These are phyloP conservation scores for Russula vinacea DNA, from an alignment of 768 basidiomycete species.

Conservation along the genomic window DNA sequence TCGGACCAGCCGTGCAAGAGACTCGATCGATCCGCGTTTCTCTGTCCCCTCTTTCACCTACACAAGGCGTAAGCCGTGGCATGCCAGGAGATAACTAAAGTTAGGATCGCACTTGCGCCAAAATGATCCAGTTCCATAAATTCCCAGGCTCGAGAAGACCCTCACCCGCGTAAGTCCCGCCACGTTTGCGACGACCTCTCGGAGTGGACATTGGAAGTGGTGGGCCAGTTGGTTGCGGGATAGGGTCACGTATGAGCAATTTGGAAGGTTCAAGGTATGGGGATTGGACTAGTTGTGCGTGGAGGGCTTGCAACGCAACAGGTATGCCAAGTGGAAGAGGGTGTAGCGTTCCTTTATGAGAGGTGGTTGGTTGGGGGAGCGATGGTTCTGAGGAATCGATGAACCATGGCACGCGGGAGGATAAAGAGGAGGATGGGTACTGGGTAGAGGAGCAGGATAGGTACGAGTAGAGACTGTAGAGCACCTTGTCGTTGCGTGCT, in stretches of 20 bases:
- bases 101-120: conserved; percentile 57
- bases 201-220: conserved; percentile 54
- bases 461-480: conserved; percentile 3
- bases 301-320: conserved; percentile 50
- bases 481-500: conserved; percentile 5
- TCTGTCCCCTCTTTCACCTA: conserved; percentile 83
- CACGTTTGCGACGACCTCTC: conserved; percentile 62
- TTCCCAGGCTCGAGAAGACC: conserved; percentile 50
- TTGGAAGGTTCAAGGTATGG: conserved; percentile 66
- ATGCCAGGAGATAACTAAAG: neutral
- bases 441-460: too few relatives aligned
- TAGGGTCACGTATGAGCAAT: conserved; percentile 53
- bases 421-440: neutral
- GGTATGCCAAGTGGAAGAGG: conserved; percentile 56
- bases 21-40: conserved; percentile 72
- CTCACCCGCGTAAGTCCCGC: conserved; percentile 65
- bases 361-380: conserved; percentile 21
- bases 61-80: conserved; percentile 13
- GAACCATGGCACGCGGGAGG: conserved; percentile 56
- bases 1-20: conserved; percentile 63
- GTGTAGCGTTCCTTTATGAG: conserved; percentile 34
- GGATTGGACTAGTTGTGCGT: conserved; percentile 53
- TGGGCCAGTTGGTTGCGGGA: conserved; percentile 53
- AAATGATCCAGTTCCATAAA: conserved; percentile 75
- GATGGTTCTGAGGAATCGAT: conserved; percentile 46